Percentiles rank a stretch among this genome's conserved stretches.
These are phyloP conservation scores for Apiospora koreana DNA, from an alignment of 2,329 filamentous ascomycete species.

Conservation along the genomic window DNA sequence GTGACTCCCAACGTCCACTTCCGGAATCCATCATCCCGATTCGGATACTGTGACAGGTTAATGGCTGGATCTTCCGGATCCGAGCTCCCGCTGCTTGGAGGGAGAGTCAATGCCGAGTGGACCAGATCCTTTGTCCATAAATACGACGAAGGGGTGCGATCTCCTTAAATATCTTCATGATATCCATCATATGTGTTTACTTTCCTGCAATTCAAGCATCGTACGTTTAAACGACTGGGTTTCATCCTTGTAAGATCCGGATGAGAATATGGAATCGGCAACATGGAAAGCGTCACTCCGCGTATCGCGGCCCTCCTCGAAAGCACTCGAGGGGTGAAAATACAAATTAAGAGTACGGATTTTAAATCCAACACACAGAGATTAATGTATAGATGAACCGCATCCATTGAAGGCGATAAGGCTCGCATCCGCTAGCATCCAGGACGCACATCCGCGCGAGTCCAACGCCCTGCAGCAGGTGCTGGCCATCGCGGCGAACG, in stretches of 20 bases:
- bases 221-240: too few species aligned
- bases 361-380: too few species aligned
- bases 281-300: neutral
- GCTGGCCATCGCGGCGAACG: constrained; percentile 19
- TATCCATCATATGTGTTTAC: neutral
- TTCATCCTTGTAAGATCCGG: too few species aligned
- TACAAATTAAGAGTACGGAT: constrained; percentile 1
- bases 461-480: constrained; percentile 24
- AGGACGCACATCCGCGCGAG: constrained; percentile 19
- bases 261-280: neutral
- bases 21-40: neutral
- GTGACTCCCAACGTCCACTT: neutral
- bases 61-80: neutral
- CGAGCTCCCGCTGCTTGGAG: neutral
- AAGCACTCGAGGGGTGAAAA: constrained; percentile 14
- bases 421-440: constrained; percentile 8
- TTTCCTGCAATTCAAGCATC: too few species aligned
- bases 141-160: neutral
- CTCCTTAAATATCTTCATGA: neutral
- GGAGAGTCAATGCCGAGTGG: neutral
- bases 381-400: too few species aligned
- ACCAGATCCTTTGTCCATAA: neutral
- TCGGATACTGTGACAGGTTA: neutral
- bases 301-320: constrained; percentile 12
- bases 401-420: constrained; percentile 13